These are phyloP conservation scores for Pezicula radicicola DNA, from an alignment of 2,329 filamentous ascomycete species.

Conservation along the genomic window DNA sequence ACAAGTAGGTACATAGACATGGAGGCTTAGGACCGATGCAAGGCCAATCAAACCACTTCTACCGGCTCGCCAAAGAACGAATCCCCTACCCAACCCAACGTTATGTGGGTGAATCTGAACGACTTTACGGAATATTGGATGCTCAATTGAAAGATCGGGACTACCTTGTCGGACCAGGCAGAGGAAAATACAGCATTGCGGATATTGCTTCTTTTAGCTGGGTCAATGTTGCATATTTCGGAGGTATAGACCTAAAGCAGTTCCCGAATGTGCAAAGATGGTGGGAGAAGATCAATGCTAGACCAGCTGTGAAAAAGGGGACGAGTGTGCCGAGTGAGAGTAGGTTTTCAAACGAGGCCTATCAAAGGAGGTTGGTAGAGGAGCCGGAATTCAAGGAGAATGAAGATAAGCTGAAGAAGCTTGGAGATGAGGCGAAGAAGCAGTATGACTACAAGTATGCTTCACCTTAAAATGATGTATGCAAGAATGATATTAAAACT, in stretches of 20 bases:
- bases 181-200: constrained; percentile 60
- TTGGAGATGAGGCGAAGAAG: constrained; percentile 21
- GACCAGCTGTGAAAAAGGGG: constrained; percentile 62
- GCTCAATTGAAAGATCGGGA: constrained; percentile 54
- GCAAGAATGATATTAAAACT: background rate
- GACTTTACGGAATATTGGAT: constrained; percentile 72
- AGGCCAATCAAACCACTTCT: constrained; percentile 74
- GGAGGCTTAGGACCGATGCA: constrained; percentile 72
- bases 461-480: constrained; percentile 17
- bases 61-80: constrained; percentile 62
- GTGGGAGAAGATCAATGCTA: constrained; percentile 57
- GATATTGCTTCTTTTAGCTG: constrained; percentile 74
- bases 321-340: constrained; percentile 53
- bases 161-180: constrained; percentile 49
- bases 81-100: constrained; percentile 70
- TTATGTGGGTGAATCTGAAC: constrained; percentile 72
- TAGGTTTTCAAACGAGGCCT: constrained; percentile 36
- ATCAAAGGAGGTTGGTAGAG: constrained; percentile 38
- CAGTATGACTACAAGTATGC: constrained; percentile 25
- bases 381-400: constrained; percentile 45
- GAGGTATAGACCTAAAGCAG: constrained; percentile 59
- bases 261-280: constrained; percentile 67
- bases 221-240: constrained; percentile 56
- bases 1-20: constrained; percentile 37
- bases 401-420: constrained; percentile 29